phyloP scores from a whole-genome alignment of 805 yeast species.

The Cyberlindnera maritima region DNA sequence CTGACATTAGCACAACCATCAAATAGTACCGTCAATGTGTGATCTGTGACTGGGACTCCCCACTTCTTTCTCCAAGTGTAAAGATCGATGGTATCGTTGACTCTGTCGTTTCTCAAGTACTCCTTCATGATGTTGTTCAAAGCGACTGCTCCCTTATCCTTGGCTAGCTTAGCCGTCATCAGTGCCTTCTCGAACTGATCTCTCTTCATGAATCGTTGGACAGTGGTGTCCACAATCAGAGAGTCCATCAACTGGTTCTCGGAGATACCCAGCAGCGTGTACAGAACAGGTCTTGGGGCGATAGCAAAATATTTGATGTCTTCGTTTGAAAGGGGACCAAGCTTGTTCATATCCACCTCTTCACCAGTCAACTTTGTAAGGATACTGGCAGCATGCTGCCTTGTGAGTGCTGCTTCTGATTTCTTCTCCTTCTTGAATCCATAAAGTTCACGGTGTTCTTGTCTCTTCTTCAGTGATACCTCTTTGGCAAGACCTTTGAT shows the following conservation, averaged over 20 bases:
- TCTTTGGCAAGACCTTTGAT: conserved; percentile 7
- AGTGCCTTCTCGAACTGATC: conserved; percentile 53
- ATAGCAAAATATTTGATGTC: conserved; percentile 32
- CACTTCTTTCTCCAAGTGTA: conserved; percentile 59
- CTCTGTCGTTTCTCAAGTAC: conserved; percentile 39
- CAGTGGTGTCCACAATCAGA: conserved; percentile 50
- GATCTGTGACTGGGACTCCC: conserved; percentile 52
- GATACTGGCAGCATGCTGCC: conserved; percentile 27
- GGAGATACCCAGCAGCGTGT: conserved; percentile 56
- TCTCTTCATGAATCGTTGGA: conserved; percentile 46
- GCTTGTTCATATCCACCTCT: conserved; percentile 21
- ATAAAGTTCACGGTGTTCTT: not conserved
- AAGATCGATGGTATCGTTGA: conserved; percentile 48
- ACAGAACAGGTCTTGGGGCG: conserved; percentile 45
- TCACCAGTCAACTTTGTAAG: conserved; percentile 21
- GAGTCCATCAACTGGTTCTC: conserved; percentile 60
- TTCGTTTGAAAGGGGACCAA: conserved; percentile 36
- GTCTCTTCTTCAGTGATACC: not conserved
- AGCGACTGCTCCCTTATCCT: conserved; percentile 51
- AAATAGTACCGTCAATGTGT: conserved; percentile 45
- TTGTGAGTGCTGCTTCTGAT: conserved; percentile 15
- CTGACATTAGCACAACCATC: conserved; percentile 40
- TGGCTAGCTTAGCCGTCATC: conserved; percentile 46
- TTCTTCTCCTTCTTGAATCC: conserved; percentile 2
- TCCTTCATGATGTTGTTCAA: conserved; percentile 60